Evolutionary conservation across 352 stramenopile species (phyloP).

Genomic region (Phytophthora cajani): DNA sequence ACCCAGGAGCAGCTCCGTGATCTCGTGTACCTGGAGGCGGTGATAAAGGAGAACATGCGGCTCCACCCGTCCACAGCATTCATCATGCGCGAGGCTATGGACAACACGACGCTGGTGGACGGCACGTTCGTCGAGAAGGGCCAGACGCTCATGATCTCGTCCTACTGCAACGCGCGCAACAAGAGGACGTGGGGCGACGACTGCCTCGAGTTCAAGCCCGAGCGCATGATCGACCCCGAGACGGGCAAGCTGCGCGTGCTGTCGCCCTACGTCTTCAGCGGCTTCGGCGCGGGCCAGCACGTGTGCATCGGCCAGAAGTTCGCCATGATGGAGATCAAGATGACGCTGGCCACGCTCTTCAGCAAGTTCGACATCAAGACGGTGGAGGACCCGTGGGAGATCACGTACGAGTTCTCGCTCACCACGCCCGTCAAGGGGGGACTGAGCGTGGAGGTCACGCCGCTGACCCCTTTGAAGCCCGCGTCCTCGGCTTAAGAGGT

Average conservation of each 20-base stretch:
- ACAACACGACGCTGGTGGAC: slow-evolving; percentile 40
- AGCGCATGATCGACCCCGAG: slow-evolving; percentile 61
- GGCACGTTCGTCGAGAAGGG: slow-evolving; percentile 38
- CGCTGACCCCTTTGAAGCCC: slow-evolving; percentile 14
- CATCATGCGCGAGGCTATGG: slow-evolving; percentile 55
- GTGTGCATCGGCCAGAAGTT: slow-evolving; percentile 65
- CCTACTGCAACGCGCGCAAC: slow-evolving; percentile 43
- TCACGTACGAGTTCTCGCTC: slow-evolving; percentile 62
- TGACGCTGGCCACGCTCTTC: slow-evolving; percentile 53
- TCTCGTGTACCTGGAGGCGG: slow-evolving; percentile 67
- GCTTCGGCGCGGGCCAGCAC: slow-evolving; percentile 63
- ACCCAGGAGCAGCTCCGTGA: slow-evolving; percentile 52
- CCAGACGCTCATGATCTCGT: slow-evolving; percentile 35
- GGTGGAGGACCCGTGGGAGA: slow-evolving; percentile 45
- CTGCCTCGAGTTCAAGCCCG: slow-evolving; percentile 58
- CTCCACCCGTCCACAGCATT: slow-evolving; percentile 67
- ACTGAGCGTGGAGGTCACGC: slow-evolving; percentile 35
- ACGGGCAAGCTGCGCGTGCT: slow-evolving; percentile 43
- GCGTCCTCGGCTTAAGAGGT: slow-evolving; percentile 14
- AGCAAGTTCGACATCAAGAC: slow-evolving; percentile 59
- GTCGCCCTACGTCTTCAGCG: slow-evolving; percentile 35
- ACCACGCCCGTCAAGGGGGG: slow-evolving; percentile 48
- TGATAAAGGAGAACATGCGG: slow-evolving; percentile 70
- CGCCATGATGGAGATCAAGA: slow-evolving; percentile 69
- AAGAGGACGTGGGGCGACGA: slow-evolving; percentile 57